Evolutionary conservation across 148 eudicot genomes (phyloP), one percentile per base, ranked within the genome.

Genomic region (Cornus controversa): DNA sequence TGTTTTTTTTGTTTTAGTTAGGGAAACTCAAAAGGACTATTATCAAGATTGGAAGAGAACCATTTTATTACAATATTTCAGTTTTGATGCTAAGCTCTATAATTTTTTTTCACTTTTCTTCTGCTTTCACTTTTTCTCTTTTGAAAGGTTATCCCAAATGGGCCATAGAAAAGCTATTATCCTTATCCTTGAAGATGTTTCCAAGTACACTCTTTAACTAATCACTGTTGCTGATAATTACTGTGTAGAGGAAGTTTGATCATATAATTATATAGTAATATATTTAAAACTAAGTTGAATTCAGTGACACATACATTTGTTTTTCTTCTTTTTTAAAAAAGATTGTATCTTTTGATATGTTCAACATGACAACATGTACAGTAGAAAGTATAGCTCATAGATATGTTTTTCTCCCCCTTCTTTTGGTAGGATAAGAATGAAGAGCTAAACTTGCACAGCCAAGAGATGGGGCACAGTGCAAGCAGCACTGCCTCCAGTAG

Each of bases 381-480:
- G 34, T 31, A 31, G 34, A 31, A 31, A 31, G 4, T 31, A 31
- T 31, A 31, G 34, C 34, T 31, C 57, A 50, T 50, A 15, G 7
- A 50, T 50, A 50, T 50, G 18, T 42, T 58, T n/a, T 10, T 23
- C 22, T 60, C 10, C 3, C 10, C 57, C 23, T 74, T 14, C 34
- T 45, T 66, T n/a, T 29, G 54, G 78, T 80, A 81, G 74, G 82
- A 72, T 58, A 76, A 31, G 34, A 60, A 75, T 27, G 69, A 24
- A 54, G 74, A 79, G 78, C 10, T 24, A 42, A 77, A 29, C 77
- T 66, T 70, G 9, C 71, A 64, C 13, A 70, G 74, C 81, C 83
- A 77, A 54, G 88, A 85, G 34, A 66, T 67, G 24, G 76, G 58
- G 22, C 24, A 6, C 14, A 84, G 82, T 65, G 25, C 71, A 66